Conservation (phyloP, 257 asterid genomes). For the Leonotis leonurus region DNA sequence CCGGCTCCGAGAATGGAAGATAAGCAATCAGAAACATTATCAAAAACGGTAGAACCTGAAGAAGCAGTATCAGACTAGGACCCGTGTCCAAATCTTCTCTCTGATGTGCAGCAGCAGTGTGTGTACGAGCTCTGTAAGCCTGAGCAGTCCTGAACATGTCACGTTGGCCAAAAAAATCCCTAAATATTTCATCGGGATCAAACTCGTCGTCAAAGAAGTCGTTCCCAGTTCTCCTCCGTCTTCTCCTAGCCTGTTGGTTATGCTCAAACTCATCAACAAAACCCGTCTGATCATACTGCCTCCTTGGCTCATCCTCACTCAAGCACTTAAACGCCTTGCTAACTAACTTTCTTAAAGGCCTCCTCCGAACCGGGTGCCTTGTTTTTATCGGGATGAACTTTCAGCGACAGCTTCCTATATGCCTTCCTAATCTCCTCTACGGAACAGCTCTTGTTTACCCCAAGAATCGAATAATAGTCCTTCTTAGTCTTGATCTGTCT, state of each 20-base stretch:
- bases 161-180: conserved; percentile 77
- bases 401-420: conserved; percentile 77
- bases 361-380: conserved; percentile 97
- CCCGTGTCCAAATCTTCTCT: conserved; percentile 70
- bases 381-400: conserved; percentile 95
- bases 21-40: conserved; percentile 82
- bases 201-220: conserved; percentile 61
- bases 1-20: conserved; percentile 92
- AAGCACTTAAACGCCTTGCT: conserved; percentile 90
- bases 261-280: conserved; percentile 76
- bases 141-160: conserved; percentile 58
- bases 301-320: conserved; percentile 85
- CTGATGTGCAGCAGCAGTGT: conserved; percentile 35
- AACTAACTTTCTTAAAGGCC: conserved; percentile 87
- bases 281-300: conserved; percentile 86
- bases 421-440: conserved; percentile 91
- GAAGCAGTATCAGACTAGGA: conserved; percentile 58
- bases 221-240: conserved; percentile 56
- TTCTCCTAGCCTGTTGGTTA: conserved; percentile 50
- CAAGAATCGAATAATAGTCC: conserved; percentile 81
- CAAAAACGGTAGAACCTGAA: conserved; percentile 77
- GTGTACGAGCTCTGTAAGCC: conserved; percentile 64
- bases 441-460: conserved; percentile 71
- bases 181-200: conserved; percentile 86
- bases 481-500: conserved; percentile 61